A percentile compares a stretch with the other conserved stretches of the same genome.
These are phyloP conservation scores for Cryptosporidium baileyi DNA, from an alignment of 169 alveolate genomes.

Conservation along the genomic window DNA sequence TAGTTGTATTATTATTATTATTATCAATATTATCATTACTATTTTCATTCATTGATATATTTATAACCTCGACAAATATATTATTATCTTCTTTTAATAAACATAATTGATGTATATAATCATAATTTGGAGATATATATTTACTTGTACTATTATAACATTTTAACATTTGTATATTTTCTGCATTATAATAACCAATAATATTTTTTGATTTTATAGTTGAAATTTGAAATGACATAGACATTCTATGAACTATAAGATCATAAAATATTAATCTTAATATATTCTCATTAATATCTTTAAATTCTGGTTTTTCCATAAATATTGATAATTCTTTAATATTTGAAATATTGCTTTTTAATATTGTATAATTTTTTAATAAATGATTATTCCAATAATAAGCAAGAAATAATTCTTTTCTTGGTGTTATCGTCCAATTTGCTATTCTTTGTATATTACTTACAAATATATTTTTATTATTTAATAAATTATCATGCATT, in stretches of 20 bases:
- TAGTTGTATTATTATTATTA: neutral
- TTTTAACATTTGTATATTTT: slow-evolving; percentile 32
- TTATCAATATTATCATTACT: neutral
- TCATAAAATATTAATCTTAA: slow-evolving; percentile 53
- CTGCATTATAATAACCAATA: slow-evolving; percentile 23
- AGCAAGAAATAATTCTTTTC: slow-evolving; percentile 40
- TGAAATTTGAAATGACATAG: slow-evolving; percentile 59
- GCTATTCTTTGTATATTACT: slow-evolving; percentile 14
- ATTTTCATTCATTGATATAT: neutral
- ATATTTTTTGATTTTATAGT: neutral
- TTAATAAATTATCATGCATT: neutral
- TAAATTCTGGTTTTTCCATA: slow-evolving; percentile 16
- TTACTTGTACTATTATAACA: neutral
- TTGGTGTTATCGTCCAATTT: slow-evolving; percentile 62
- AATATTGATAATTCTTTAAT: neutral
- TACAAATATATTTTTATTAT: neutral
- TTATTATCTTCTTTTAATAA: slow-evolving; percentile 48
- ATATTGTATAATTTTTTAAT: neutral
- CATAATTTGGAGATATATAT: neutral
- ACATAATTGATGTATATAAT: slow-evolving; percentile 21
- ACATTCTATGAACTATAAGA: slow-evolving; percentile 40
- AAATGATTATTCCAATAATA: slow-evolving; percentile 29
- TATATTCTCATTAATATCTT: slow-evolving; percentile 5
- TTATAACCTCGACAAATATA: slow-evolving; percentile 40
- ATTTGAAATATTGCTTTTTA: neutral